Conservation (phyloP, 2,329 filamentous ascomycete species). For the Shiraia bambusicola region DNA sequence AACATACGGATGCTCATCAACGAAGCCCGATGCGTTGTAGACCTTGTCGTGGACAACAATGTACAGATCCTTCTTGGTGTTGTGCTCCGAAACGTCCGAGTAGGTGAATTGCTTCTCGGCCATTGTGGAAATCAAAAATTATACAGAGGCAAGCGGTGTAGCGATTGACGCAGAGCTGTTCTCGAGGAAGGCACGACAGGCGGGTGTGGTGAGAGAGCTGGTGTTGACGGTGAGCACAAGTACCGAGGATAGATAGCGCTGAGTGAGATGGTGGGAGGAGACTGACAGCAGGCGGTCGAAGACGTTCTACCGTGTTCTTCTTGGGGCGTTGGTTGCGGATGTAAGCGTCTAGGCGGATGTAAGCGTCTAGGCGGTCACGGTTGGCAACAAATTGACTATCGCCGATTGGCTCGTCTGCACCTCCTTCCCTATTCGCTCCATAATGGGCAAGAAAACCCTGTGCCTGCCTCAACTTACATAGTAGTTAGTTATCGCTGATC, state of each 20-base stretch:
- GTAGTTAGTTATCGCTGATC: too few relatives aligned
- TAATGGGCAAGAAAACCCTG: slow-evolving; percentile 21
- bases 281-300: neutral
- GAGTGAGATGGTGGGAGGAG: slow-evolving; percentile 6
- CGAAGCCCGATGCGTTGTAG: slow-evolving; percentile 84
- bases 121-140: slow-evolving; percentile 27
- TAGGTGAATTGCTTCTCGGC: slow-evolving; percentile 45
- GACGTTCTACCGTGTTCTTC: neutral
- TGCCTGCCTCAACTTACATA: neutral
- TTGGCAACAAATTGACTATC: slow-evolving; percentile 14
- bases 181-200: neutral
- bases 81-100: slow-evolving; percentile 45
- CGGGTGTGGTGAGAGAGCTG: neutral
- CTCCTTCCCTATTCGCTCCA: slow-evolving; percentile 4
- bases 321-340: slow-evolving; percentile 11
- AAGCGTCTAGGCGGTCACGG: slow-evolving; percentile 6
- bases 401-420: slow-evolving; percentile 15
- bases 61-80: slow-evolving; percentile 83
- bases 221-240: neutral
- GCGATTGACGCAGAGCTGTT: neutral
- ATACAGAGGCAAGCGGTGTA: neutral
- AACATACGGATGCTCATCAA: slow-evolving; percentile 92
- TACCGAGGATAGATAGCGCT: slow-evolving; percentile 4
- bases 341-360: slow-evolving; percentile 10
- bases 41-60: slow-evolving; percentile 95